These are phyloP conservation scores for Entomortierella lignicola DNA, from an alignment of 192 early-diverging fungal species.

Conservation along the genomic window DNA sequence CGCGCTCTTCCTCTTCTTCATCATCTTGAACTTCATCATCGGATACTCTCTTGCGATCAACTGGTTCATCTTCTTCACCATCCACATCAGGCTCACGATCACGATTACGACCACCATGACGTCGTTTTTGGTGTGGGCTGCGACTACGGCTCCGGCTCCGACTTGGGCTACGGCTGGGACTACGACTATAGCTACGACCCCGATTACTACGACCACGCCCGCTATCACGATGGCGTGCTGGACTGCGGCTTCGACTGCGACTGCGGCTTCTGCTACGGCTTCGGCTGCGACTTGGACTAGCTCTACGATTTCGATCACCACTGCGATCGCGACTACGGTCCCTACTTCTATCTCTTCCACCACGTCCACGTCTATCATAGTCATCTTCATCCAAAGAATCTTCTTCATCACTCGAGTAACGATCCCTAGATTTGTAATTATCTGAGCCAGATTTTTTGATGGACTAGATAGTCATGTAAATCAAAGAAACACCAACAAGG, in stretches of 20 bases:
- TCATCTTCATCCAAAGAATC: constrained; percentile 70
- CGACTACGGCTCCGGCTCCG: constrained; percentile 28
- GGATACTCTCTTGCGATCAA: constrained; percentile 5
- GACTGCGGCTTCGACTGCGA: constrained; percentile 45
- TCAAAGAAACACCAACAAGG: no score
- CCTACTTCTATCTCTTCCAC: constrained; percentile 43
- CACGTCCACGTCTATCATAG: constrained; percentile 55
- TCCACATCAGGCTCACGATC: constrained; percentile 40
- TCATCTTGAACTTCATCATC: constrained; percentile 41
- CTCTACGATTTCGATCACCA: constrained; percentile 13
- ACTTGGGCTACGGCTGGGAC: constrained; percentile 29
- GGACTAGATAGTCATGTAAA: constrained; percentile 18
- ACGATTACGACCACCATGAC: constrained; percentile 4
- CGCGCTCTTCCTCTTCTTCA: constrained; percentile 51
- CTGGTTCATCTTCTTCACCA: constrained; percentile 29
- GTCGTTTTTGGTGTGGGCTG: constrained; percentile 10
- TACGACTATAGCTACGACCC: constrained; percentile 28
- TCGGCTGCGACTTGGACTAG: constrained; percentile 11
- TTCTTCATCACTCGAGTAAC: constrained; percentile 57
- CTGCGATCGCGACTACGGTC: constrained; percentile 35
- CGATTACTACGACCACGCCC: constrained; percentile 22
- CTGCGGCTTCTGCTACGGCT: constrained; percentile 30
- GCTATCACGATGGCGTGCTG: constrained; percentile 43
- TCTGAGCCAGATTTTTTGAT: constrained; percentile 52
- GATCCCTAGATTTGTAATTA: constrained; percentile 47